These are phyloP conservation scores for Adenanthera pavonina DNA, from an alignment of 306 rosid genomes.

Conservation along the genomic window DNA sequence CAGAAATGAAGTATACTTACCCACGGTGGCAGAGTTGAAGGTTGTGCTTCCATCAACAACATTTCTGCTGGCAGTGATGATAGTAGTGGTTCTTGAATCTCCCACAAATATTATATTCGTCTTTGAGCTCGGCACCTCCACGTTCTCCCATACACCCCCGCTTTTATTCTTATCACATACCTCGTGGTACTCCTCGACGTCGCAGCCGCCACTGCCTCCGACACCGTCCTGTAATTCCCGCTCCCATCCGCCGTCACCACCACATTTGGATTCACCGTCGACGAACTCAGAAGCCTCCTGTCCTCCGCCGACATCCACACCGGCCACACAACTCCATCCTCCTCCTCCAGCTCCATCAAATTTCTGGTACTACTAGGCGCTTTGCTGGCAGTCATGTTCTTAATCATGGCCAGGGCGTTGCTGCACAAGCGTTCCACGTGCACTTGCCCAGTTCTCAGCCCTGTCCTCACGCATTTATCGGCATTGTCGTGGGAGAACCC, in stretches of 20 bases:
- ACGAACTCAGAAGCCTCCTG: slow-evolving; percentile 64
- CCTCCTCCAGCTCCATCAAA: slow-evolving; percentile 37
- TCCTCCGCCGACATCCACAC: slow-evolving; percentile 74
- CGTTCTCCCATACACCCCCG: slow-evolving; percentile 82
- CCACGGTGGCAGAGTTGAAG: slow-evolving; percentile 87
- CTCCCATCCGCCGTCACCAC: slow-evolving; percentile 89
- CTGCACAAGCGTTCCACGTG: slow-evolving; percentile 77
- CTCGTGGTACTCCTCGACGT: slow-evolving; percentile 63
- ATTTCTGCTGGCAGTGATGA: slow-evolving; percentile 73
- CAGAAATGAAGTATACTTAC: slow-evolving; percentile 41
- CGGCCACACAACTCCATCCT: slow-evolving; percentile 58
- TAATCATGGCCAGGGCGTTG: slow-evolving; percentile 79
- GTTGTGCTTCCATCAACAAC: slow-evolving; percentile 94
- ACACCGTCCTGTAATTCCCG: slow-evolving; percentile 73
- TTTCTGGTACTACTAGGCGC: slow-evolving; percentile 35
- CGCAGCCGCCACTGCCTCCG: slow-evolving; percentile 79
- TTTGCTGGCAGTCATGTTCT: slow-evolving; percentile 77
- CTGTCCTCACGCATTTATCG: slow-evolving; percentile 53
- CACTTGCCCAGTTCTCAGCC: slow-evolving; percentile 43
- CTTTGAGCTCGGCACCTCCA: slow-evolving; percentile 72
- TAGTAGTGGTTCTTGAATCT: slow-evolving; percentile 63
- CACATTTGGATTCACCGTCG: slow-evolving; percentile 51
- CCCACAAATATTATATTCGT: slow-evolving; percentile 79
- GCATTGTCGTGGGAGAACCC: slow-evolving; percentile 74
- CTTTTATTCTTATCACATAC: slow-evolving; percentile 70